Base-by-base conservation (phyloP, 1,284 basidiomycete species). In the Melampsora occidentalis region DNA sequence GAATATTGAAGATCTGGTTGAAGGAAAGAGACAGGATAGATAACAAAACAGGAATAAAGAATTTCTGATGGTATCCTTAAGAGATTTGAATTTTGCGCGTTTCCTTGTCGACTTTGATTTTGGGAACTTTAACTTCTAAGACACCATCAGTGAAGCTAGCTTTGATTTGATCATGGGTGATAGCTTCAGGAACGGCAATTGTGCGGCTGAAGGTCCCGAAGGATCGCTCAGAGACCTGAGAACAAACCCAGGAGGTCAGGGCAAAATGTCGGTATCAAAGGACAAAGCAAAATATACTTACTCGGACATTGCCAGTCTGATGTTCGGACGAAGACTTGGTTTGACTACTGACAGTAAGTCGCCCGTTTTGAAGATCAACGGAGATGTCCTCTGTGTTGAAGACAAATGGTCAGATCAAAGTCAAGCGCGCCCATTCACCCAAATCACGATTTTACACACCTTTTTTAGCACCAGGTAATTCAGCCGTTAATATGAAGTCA, bases 131-230 rank as follows among this genome's bases (percentile, higher is more conserved):
- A 33, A 70, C 57, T 61, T 70, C 28, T 12, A 70, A 46, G n/a
- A 70, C 53, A n/a, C 69, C 69, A 39, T 70, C 69, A 9, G 20
- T 61, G 22, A 70, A 59, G 18, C 42, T 31, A 42, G 69, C 69
- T 39, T 70, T 70, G 35, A 70, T 70, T 70, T 70, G 69, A 70
- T 70, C 49, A 46, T 31, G 53, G 5, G 69, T 59, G 20, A 70
- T 28, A 59, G 49, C 33, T 31, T 25, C 25, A 59, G 69, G 49
- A 9, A 70, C 69, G 35, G 51, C 57, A 35, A 70, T 25, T 16
- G 28, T 61, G 25, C 69, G 69, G 9, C 31, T 59, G 57, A 59
- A 70, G 5, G 69, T 53, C 22, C 69, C 69, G 62, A 70, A 70
- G 22, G 69, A 33, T 31, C 69, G 49, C 57, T 70, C 69, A n/a